Evolutionary conservation across 179 eudicot species (phyloP).

Genomic region (Actinidia polygama): DNA sequence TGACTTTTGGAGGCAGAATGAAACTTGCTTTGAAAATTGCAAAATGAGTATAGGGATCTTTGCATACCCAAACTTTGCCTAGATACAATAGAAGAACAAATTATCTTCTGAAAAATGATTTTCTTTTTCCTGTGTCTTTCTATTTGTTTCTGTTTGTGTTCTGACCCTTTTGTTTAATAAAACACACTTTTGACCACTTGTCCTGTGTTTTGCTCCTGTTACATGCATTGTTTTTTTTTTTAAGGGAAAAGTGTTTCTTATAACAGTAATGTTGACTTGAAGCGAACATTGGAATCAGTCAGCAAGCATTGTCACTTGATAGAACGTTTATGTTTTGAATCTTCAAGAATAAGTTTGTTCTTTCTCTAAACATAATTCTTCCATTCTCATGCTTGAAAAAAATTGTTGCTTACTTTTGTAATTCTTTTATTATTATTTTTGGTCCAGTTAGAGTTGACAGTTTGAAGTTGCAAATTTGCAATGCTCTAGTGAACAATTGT

Average conservation of each 20-base stretch:
- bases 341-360: conserved; percentile 39
- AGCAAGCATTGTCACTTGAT: conserved; percentile 41
- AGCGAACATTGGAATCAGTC: conserved; percentile 48
- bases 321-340: conserved; percentile 47
- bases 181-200: neutral
- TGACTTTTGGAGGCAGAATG: neutral
- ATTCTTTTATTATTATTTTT: neutral
- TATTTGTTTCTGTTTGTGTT: conserved; percentile 3
- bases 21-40: neutral
- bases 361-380: neutral
- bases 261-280: conserved; percentile 45
- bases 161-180: neutral
- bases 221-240: neutral
- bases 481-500: conserved; percentile 58
- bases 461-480: conserved; percentile 52
- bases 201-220: neutral
- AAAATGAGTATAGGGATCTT: neutral
- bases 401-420: conserved; percentile 13
- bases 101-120: neutral
- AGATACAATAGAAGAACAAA: neutral
- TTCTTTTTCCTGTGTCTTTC: neutral
- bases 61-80: neutral
- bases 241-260: conserved; percentile 5
- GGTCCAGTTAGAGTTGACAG: conserved; percentile 64
- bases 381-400: neutral